phyloP scores from a whole-genome alignment of 345 rosid species.

The Tarenaya hassleriana region DNA sequence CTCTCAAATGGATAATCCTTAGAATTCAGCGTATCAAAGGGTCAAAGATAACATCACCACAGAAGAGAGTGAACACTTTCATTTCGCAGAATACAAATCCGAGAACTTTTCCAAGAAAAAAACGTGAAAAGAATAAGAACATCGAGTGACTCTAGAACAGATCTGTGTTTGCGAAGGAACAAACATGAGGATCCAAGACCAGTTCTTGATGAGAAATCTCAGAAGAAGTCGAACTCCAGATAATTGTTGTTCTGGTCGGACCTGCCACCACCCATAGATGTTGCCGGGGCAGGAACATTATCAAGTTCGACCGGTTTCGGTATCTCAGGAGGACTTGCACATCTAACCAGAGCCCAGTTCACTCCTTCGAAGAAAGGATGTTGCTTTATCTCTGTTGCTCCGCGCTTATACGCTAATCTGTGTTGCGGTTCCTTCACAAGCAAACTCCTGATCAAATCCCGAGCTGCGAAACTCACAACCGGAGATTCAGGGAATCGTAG shows the following conservation, averaged over 20 bases:
- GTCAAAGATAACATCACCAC: too few relatives aligned
- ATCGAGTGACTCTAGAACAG: constrained; percentile 18
- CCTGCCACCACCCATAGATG: constrained; percentile 45
- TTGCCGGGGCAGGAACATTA: constrained; percentile 23
- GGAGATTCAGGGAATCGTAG: constrained; percentile 70
- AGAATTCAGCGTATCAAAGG: neutral
- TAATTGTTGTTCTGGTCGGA: constrained; percentile 44
- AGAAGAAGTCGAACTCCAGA: constrained; percentile 77
- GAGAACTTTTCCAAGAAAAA: constrained; percentile 19
- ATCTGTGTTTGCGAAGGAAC: constrained; percentile 18
- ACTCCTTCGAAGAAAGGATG: constrained; percentile 84
- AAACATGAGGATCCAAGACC: constrained; percentile 18
- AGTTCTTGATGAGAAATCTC: constrained; percentile 17
- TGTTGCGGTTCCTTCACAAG: constrained; percentile 80
- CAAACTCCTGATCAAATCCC: constrained; percentile 72
- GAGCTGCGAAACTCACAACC: constrained; percentile 62
- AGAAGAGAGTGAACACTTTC: constrained; percentile 16
- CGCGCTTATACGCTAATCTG: constrained; percentile 68
- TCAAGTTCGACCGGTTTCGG: constrained; percentile 67
- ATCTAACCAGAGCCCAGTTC: constrained; percentile 77
- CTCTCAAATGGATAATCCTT: neutral
- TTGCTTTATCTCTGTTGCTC: constrained; percentile 77
- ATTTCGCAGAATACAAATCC: constrained; percentile 27
- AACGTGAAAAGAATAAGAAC: neutral
- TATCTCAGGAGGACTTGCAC: constrained; percentile 75